Evolutionary conservation across 208 protist genomes (phyloP).

Genomic region (Trichomonas vaginalis): DNA sequence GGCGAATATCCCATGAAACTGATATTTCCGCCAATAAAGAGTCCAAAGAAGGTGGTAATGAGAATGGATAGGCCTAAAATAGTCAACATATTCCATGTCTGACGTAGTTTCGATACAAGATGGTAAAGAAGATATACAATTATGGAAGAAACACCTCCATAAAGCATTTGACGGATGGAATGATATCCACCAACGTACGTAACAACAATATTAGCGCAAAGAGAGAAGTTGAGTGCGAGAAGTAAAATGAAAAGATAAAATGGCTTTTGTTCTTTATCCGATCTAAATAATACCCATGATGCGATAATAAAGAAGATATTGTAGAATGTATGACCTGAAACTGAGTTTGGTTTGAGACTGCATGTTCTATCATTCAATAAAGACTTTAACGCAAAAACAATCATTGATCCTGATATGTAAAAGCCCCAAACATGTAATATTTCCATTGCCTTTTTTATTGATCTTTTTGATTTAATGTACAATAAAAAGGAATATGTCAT

Average conservation of each 20-base stretch:
- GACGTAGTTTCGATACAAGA: background rate
- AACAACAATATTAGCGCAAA: background rate
- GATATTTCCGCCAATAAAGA: background rate
- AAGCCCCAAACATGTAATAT: background rate
- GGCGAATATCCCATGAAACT: background rate
- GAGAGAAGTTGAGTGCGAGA: background rate
- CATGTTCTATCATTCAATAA: background rate
- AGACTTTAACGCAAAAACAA: background rate
- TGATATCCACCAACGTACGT: constrained; percentile 9
- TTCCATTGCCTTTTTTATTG: background rate
- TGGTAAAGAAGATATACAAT: background rate
- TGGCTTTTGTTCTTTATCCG: background rate
- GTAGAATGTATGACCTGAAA: constrained; percentile 1
- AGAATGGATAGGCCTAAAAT: background rate
- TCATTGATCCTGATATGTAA: background rate
- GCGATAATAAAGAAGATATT: background rate
- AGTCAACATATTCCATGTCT: background rate
- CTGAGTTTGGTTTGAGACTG: background rate
- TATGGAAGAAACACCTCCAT: background rate
- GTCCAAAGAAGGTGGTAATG: background rate
- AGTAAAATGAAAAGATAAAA: background rate
- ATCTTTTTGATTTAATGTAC: background rate
- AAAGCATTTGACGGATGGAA: background rate
- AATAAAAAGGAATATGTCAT: background rate
- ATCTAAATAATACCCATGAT: background rate